Evolutionary conservation across 176 grass and related monocot species (phyloP).

Genomic region (Avena sativa): DNA sequence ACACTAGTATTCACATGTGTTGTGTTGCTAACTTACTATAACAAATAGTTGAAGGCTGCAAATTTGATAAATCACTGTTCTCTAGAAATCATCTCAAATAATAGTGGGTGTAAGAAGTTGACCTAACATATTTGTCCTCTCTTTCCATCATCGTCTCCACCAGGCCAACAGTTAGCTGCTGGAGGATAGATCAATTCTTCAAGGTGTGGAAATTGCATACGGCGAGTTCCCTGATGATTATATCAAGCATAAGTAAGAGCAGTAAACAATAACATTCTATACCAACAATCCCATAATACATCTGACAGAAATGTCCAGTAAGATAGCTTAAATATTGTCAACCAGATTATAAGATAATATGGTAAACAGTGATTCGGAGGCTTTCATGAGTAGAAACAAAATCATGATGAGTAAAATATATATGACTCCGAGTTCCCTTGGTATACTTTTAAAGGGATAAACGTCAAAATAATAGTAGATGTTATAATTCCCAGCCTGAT

Average conservation of each 20-base stretch:
- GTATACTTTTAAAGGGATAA: neutral
- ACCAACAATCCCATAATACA: neutral
- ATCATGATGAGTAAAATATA: neutral
- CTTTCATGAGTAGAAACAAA: neutral
- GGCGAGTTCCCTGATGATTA: conserved; percentile 24
- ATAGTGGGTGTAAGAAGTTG: conserved; percentile 8
- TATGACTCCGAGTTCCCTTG: neutral
- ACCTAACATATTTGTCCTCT: conserved; percentile 63
- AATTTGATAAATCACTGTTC: conserved; percentile 13
- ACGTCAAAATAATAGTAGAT: neutral
- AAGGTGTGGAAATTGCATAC: conserved; percentile 2
- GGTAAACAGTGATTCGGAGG: neutral
- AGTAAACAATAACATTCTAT: neutral
- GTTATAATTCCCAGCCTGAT: neutral
- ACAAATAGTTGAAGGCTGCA: neutral
- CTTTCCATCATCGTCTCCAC: conserved; percentile 38
- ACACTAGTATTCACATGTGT: neutral
- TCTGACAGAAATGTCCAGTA: conserved; percentile 10
- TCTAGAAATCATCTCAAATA: conserved; percentile 29
- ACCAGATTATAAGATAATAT: neutral
- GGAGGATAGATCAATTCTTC: conserved; percentile 4
- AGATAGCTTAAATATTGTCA: neutral
- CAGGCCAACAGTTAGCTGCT: neutral
- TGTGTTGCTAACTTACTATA: neutral
- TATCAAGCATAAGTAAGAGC: conserved; percentile 10